Conservation (phyloP, 768 basidiomycete species). For the Agaricus sinodeliciosus region DNA sequence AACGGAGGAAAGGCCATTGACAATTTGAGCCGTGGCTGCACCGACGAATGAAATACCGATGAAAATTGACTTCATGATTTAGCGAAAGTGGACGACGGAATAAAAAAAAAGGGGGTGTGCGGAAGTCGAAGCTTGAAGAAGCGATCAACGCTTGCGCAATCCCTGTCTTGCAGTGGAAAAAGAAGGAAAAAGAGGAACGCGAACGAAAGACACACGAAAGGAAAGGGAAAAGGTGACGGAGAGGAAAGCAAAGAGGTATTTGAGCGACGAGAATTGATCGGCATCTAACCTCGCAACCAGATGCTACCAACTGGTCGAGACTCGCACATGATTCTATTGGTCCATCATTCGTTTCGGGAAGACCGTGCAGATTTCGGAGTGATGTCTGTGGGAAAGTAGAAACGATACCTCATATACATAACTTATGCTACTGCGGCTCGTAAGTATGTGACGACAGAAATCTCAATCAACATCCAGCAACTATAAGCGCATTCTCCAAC, state of each 20-base stretch:
- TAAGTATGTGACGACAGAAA: slow-evolving; percentile 62
- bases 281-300: slow-evolving; percentile 13
- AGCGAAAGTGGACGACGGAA: slow-evolving; percentile 38
- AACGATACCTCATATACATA: too few relatives aligned
- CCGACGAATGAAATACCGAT: slow-evolving; percentile 53
- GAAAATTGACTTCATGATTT: slow-evolving; percentile 59
- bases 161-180: slow-evolving; percentile 59
- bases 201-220: slow-evolving; percentile 26
- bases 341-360: slow-evolving; percentile 14
- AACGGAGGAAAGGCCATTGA: slow-evolving; percentile 39
- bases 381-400: slow-evolving; percentile 30
- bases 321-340: slow-evolving; percentile 18
- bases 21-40: slow-evolving; percentile 51
- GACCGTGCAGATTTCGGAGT: slow-evolving; percentile 28
- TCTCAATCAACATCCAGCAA: slow-evolving; percentile 84
- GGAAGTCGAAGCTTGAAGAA: slow-evolving; percentile 33
- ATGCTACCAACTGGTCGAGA: slow-evolving; percentile 13
- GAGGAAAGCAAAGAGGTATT: slow-evolving; percentile 23
- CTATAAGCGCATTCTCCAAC: too few relatives aligned
- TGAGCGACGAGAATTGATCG: slow-evolving; percentile 22
- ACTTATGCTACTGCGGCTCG: too few relatives aligned
- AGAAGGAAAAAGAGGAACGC: slow-evolving; percentile 19
- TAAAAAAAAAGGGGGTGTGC: slow-evolving; percentile 18
- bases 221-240: slow-evolving; percentile 21
- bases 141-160: slow-evolving; percentile 67